Base-by-base conservation (phyloP, 768 basidiomycete species). In the Leccinum fibrillosum region DNA sequence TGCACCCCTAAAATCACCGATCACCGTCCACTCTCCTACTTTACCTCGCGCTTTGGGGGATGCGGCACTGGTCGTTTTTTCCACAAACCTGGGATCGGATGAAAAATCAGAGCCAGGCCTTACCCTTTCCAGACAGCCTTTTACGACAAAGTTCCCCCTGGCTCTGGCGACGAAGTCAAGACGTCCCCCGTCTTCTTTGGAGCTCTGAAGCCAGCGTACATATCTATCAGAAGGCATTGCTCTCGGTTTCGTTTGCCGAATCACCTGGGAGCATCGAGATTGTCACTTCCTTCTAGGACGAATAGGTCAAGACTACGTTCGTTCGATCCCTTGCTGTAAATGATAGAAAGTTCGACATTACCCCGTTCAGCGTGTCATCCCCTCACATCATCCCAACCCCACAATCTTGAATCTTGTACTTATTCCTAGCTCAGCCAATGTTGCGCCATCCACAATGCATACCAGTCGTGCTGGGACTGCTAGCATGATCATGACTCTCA, bases 1-100 rank as follows among this genome's bases (percentile, higher is more conserved):
- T 70, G 88, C 83, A 2, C 85, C 86, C 52, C 85, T 85, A 6
- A 86, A 86, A 56, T 89, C 86, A 13, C 87, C 88, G 53, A 78
- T 84, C 21, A 79, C 87, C 57, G 86, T 85, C 69, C 84, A 86
- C 69, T 87, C 82, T 74, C 77, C 81, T 50, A 79, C 89, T 59
- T 88, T 88, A 23, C 89, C 88, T 28, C 83, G 83, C 0, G 86
- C 84, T 28, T 78, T 88, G 3, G 57, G 25, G 49, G 49, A 54
- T 53, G 28, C 26, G n/a, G 15, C 49, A 19, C 7, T 21, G 13
- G 39, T 53, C 15, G 9, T 28, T 49, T 49, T 44, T 8, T 28
- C 48, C 10, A 10, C 10, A 21, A 23, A 45, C 19, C 39, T 34
- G 21, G 56, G 50, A 34, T 85, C 86, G 83, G 79, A 87, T 42